Base-by-base conservation (phyloP, 345 rosid genomes). In the Hypericum androsaemum region DNA sequence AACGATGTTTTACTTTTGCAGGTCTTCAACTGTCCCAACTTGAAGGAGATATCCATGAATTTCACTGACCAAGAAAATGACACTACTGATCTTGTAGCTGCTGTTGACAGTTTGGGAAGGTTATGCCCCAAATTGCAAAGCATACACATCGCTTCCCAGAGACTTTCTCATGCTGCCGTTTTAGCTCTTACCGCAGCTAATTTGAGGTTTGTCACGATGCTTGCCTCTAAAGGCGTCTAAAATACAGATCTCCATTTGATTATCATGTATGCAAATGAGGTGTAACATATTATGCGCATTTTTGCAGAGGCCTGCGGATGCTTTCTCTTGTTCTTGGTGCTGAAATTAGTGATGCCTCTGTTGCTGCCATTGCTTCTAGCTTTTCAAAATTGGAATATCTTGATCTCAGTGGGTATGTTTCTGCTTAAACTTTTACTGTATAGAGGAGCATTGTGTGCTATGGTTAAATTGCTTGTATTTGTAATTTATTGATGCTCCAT, bases 341-440 rank as follows among this genome's bases (percentile, higher is more conserved):
- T 41, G 89, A 74, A 44, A 88, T 94, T 63, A 83, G 81, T 0
- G 99, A 94, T 75, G 97, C 85, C 50, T 88, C 99, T 50, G 94
- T 88, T 56, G 90, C 90, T 67, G 92, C 95, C 53, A 86, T 94
- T 67, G 75, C 90, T 41, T 82, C 90, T 50, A 76, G 79, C 68
- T 88, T 66, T 65, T 72, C 84, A 48, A 80, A 75, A 47, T 64
- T 94, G 64, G 97, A 94, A 67, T 65, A 86, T 52, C 99, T 94
- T 61, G 99, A 94, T 78, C 76, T 94, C 45, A 88, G 97, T 66
- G 99, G 97, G 99, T 94, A 80, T 62, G 95, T 79, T 55, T 51
- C 50, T 17, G 16, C 12, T 41, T 43, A 37, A 58, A 38, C 55
- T 53, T 55, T 43, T n/a, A 41, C 54, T 45, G 17, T 8, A n/a